Evolutionary conservation across 1,139 yeast genomes (phyloP).

Genomic region (Entelexis sorbosivorans): DNA sequence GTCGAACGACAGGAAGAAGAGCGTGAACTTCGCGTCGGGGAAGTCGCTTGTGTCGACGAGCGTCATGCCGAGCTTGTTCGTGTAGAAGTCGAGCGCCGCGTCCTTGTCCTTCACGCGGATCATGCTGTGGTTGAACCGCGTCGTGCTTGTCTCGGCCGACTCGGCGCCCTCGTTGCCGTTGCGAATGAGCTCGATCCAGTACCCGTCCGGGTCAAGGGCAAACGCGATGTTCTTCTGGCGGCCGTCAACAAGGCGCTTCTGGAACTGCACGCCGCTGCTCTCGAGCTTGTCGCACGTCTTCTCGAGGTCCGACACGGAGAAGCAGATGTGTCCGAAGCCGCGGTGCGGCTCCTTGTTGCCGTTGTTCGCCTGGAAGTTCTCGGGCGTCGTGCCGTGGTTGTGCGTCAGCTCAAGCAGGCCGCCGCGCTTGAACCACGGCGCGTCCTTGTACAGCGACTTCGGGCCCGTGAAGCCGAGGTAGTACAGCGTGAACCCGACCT

Average conservation of each 20-base stretch:
- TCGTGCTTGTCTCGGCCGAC: constrained; percentile 25
- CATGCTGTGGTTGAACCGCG: constrained; percentile 75
- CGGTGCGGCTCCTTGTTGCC: constrained; percentile 78
- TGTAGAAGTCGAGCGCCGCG: constrained; percentile 64
- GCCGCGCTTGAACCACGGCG: constrained; percentile 49
- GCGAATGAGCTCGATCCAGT: constrained; percentile 86
- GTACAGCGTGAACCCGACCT: constrained; percentile 52
- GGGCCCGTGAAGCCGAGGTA: constrained; percentile 48
- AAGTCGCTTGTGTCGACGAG: constrained; percentile 46
- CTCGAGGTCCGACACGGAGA: constrained; percentile 71
- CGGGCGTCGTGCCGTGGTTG: constrained; percentile 45
- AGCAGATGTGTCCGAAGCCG: constrained; percentile 91
- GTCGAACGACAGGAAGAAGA: constrained; percentile 70
- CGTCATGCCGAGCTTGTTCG: constrained; percentile 69
- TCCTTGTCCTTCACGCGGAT: constrained; percentile 78
- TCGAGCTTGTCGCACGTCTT: constrained; percentile 47
- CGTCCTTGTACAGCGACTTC: constrained; percentile 35
- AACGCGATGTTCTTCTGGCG: constrained; percentile 89
- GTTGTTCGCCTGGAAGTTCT: constrained; percentile 46
- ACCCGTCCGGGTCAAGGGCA: constrained; percentile 89
- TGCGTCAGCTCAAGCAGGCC: constrained; percentile 83
- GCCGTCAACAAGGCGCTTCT: constrained; percentile 78
- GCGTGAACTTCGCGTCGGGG: constrained; percentile 64
- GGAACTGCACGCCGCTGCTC: constrained; percentile 53
- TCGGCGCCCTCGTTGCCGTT: constrained; percentile 29